Base-by-base conservation (phyloP, 1,139 yeast species). In the Waltiozyma sp. region DNA sequence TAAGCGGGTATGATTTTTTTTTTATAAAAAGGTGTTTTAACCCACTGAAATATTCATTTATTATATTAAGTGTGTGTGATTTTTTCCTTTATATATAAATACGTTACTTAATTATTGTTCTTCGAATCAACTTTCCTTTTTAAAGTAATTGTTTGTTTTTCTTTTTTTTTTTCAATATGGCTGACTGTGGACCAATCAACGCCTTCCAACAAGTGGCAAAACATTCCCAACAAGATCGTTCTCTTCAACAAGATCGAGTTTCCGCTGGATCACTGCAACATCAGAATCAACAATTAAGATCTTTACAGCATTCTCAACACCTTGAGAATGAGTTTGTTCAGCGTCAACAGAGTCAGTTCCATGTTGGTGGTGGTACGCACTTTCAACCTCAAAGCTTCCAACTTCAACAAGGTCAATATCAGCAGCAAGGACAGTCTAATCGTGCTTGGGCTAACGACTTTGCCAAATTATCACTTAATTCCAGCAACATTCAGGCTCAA, bases 171-270 rank as follows among this genome's bases (percentile, higher is more conserved):
- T 21, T 21, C 28, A 26, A 26, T 11, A 36, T 38, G 16, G 28
- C 35, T 26, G 35, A 33, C 16, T 56, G 60, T 42, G 60, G 59
- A 7, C 60, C 60, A 16, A 43, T 51, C 3, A 54, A 52, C 40
- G 49, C 59, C 0, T 46, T 56, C 3, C 56, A 55, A 41, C 49
- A 53, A 40, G 50, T 56, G 26, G 42, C 52, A 4, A 48, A 45
- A 33, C 57, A 54, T 38, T 16, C 57, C 3, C 55, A 53, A 33
- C 48, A 46, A 16, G 60, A 56, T 36, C 49, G 59, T 35, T 50
- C 57, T 0, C 48, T 54, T 3, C 59, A 56, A n/a, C 56, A 53
- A 21, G 58, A 52, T 19, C 50, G 49, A 15, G 52, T 47, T 18
- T 18, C 18, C 3, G 6, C 26, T 19, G 11, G n/a, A 14, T 40